Conservation (phyloP, 2,329 filamentous ascomycete genomes). For the Monosporascus sp. region DNA sequence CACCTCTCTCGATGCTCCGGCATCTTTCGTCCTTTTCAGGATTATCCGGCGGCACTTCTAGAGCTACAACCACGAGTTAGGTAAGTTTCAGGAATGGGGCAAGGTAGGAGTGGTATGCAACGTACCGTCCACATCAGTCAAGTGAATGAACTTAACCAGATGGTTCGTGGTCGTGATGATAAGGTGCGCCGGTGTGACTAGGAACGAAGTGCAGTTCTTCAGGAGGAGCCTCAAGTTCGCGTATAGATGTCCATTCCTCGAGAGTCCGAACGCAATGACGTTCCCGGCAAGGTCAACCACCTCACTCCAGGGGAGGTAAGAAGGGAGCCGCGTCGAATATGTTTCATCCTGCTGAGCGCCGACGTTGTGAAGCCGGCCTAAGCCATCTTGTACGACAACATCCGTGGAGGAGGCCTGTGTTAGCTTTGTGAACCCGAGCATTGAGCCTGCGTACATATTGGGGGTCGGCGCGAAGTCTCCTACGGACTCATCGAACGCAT, state of each 20-base stretch:
- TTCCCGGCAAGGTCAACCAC: slow-evolving; percentile 36
- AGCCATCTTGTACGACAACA: slow-evolving; percentile 38
- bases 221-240: slow-evolving; percentile 68
- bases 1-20: slow-evolving; percentile 84
- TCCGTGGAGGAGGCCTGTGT: slow-evolving; percentile 23
- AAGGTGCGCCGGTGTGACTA: slow-evolving; percentile 74
- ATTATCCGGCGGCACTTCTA: slow-evolving; percentile 80
- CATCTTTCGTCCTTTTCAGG: slow-evolving; percentile 90
- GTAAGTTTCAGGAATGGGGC: not conserved
- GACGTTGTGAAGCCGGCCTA: slow-evolving; percentile 40
- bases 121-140: slow-evolving; percentile 61
- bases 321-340: slow-evolving; percentile 34
- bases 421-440: slow-evolving; percentile 25
- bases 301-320: slow-evolving; percentile 48
- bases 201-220: slow-evolving; percentile 88
- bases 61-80: slow-evolving; percentile 45
- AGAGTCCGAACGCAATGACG: slow-evolving; percentile 56
- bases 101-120: slow-evolving; percentile 3
- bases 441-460: slow-evolving; percentile 21
- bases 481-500: slow-evolving; percentile 14
- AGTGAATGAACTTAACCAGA: slow-evolving; percentile 87
- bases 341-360: slow-evolving; percentile 25
- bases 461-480: slow-evolving; percentile 13
- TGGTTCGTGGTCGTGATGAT: slow-evolving; percentile 92
- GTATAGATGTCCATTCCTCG: slow-evolving; percentile 71